These are phyloP conservation scores for Mucor sp. DNA, from an alignment of 371 early-diverging fungal species.

Conservation along the genomic window DNA sequence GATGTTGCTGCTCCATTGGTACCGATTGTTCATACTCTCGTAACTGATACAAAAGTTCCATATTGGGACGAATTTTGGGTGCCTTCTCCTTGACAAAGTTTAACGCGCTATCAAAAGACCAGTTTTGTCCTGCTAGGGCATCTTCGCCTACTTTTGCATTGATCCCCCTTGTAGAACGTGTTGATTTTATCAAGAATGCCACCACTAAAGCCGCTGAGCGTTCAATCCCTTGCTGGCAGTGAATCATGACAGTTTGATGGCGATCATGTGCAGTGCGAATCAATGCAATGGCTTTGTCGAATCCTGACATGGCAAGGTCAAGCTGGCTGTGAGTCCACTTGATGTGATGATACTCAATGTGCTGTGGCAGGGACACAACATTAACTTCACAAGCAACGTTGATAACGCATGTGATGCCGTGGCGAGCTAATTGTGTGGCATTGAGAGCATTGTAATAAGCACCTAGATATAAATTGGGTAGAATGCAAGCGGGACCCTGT, in stretches of 20 bases:
- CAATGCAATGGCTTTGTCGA: constrained; percentile 23
- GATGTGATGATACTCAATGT: constrained; percentile 31
- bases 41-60: constrained; percentile 38
- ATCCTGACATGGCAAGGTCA: constrained; percentile 28
- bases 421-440: constrained; percentile 33
- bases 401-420: constrained; percentile 59
- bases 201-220: constrained; percentile 37
- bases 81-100: constrained; percentile 31
- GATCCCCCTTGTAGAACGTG: constrained; percentile 5
- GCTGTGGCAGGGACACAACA: neutral
- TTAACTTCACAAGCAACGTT: constrained; percentile 77
- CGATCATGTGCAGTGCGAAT: constrained; percentile 19
- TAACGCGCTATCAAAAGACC: constrained; percentile 25
- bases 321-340: constrained; percentile 36
- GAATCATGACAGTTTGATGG: constrained; percentile 20
- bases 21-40: constrained; percentile 28
- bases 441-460: constrained; percentile 59
- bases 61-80: constrained; percentile 35
- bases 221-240: constrained; percentile 37
- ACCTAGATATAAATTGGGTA: constrained; percentile 75
- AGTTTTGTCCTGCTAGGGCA: constrained; percentile 6
- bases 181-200: constrained; percentile 28
- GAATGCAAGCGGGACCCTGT: constrained; percentile 60
- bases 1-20: neutral
- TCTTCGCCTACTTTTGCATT: neutral